Base-by-base conservation (phyloP, 371 early-diverging fungal species). In the Mortierella sp. region DNA sequence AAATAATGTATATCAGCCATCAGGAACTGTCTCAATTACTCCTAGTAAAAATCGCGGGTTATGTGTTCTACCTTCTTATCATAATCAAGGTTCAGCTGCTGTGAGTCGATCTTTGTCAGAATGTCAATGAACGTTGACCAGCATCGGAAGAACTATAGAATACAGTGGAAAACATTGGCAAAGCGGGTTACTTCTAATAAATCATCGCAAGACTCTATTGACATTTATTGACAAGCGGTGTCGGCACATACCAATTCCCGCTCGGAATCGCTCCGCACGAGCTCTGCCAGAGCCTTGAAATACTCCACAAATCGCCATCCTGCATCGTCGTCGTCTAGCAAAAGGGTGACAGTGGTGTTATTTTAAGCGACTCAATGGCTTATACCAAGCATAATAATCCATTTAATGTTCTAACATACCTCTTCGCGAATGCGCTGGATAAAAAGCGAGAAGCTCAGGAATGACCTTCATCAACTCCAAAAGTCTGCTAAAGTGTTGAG, bases 271-370 rank as follows among this genome's bases (percentile, higher is more conserved):
- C 66, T 49, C 23, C 32, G 48, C 54, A 65, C 70, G 15, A 76
- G 58, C 6, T 70, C 70, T 0, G 62, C 53, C 46, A 76, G 42
- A 4, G 47, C 34, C 31, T 46, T 64, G 47, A 76, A 76, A 49
- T 76, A 76, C 30, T 76, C 78, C 3, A 70, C 78, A 23, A 76
- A 56, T 54, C 53, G 55, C 70, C 65, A 70, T 7, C 53, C 55
- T 12, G 52, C 47, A 7, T 64, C 64, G 2, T 76, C 78, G 15
- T 76, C 70, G 60, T 69, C 76, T 68, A 72, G 15, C 7, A 12
- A 1, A 5, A n/a, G n/a, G n/a, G n/a, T n/a, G n/a, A n/a, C n/a
- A n/a, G n/a, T n/a, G n/a, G n/a, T n/a, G n/a, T n/a, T n/a, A n/a
- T n/a, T n/a, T n/a, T n/a, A n/a, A n/a, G n/a, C n/a, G n/a, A n/a